Evolutionary conservation across 352 stramenopile genomes (phyloP), one percentile per base, ranked within the genome.

Genomic region (Pythium guiyangense): DNA sequence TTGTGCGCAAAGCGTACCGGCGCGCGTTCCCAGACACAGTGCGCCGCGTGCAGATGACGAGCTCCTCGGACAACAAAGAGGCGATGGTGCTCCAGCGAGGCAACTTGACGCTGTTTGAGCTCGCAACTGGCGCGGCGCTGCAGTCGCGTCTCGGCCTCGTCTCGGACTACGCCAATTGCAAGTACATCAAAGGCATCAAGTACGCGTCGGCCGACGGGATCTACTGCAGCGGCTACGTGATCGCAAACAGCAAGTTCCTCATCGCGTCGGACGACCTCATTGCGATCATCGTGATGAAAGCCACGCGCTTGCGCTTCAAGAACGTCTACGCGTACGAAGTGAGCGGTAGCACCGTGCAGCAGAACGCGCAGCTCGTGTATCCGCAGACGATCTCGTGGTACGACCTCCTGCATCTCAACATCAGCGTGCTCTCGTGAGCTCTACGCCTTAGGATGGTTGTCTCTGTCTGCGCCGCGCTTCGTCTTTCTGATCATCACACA

Each of bases 231-330:
- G 62, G 66, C 22, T 79, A 69, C 57, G 59, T 74, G 17, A 71
- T 73, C 27, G 66, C 53, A 18, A 66, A 68, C 57, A 34, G 53
- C 49, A 62, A 66, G 47, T 74, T 66, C 31, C 50, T 74, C 4
- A 40, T 74, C 9, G 42, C 50, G 8, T 66, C 57, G 20, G 50
- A 53, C 50, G 63, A 71, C 25, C 64, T 56, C 31, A 51, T 63
- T 42, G 53, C 49, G 12, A 62, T 74, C 27, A 20, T 69, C 6
- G 18, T 17, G 22, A 29, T 49, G 31, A 37, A 37, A 37, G 31
- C 1, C 31, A 37, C 31, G 31, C 31, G 31, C 31, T 6, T 37
- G 31, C 31, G 31, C 31, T 37, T 37, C 6, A 37, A 37, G 31
- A 37, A 44, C 44, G 20, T 49, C 18, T 29, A 31, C 22, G 25